Evolutionary conservation across 2,329 filamentous ascomycete species (phyloP).

Genomic region (Aspergillus pseudonomiae): DNA sequence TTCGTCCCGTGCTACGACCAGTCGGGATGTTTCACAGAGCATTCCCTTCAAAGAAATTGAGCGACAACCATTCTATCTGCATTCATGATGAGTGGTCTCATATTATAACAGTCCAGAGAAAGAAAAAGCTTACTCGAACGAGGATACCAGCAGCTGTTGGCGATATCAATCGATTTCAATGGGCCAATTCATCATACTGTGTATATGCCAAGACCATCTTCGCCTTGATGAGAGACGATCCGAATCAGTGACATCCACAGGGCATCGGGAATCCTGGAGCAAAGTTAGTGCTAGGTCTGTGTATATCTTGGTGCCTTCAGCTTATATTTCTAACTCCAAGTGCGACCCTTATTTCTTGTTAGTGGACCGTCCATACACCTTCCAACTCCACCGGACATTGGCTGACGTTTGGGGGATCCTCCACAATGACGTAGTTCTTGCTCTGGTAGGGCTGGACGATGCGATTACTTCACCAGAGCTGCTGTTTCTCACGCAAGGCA

Average conservation of each 20-base stretch:
- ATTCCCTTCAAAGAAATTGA: too few species aligned
- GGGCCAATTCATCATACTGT: neutral
- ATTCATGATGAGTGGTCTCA: neutral
- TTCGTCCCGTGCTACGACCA: neutral
- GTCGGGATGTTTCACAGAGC: neutral
- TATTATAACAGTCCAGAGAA: neutral
- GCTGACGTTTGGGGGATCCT: conserved; percentile 7
- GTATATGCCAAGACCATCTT: neutral
- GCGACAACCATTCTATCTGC: too few species aligned
- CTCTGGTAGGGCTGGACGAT: conserved; percentile 5
- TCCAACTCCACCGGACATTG: conserved; percentile 7
- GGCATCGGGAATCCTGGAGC: neutral
- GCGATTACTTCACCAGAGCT: conserved; percentile 9
- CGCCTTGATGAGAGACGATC: neutral
- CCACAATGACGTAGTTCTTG: conserved; percentile 41
- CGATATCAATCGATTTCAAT: neutral
- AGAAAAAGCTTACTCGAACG: neutral
- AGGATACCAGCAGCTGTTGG: neutral
- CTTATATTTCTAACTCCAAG: neutral
- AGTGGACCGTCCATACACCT: neutral
- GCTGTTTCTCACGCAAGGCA: neutral
- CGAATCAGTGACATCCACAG: neutral
- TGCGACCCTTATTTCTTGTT: neutral
- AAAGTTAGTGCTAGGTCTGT: neutral
- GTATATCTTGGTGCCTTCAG: neutral